A percentile compares a stretch with the other conserved stretches of the same genome.
Conservation (phyloP, 2,329 filamentous ascomycete species). For the Conoideocrella luteorostrata region DNA sequence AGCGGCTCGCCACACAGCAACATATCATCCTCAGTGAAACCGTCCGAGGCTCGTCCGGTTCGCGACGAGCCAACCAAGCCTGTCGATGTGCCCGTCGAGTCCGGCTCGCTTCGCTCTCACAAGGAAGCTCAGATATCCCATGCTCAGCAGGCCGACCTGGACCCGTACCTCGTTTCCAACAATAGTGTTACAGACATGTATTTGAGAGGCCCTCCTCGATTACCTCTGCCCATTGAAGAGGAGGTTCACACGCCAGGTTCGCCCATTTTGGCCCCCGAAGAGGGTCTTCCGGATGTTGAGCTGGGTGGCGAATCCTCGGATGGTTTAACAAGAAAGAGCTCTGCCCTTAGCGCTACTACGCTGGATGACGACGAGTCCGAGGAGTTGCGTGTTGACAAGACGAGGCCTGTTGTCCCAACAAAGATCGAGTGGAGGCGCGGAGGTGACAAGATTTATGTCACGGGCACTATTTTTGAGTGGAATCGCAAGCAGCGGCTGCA, state of each 20-base stretch:
- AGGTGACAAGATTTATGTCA: slow-evolving; percentile 90
- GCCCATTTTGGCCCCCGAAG: slow-evolving; percentile 71
- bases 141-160: slow-evolving; percentile 27
- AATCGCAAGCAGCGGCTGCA: slow-evolving; percentile 86
- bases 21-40: slow-evolving; percentile 22
- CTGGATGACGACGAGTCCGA: slow-evolving; percentile 74
- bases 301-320: slow-evolving; percentile 46
- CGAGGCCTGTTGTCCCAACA: slow-evolving; percentile 74
- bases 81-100: slow-evolving; percentile 48
- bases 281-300: slow-evolving; percentile 46
- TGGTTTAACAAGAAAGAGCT: slow-evolving; percentile 47
- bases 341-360: slow-evolving; percentile 54
- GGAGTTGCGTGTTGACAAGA: slow-evolving; percentile 69
- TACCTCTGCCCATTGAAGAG: slow-evolving; percentile 90
- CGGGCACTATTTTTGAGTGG: slow-evolving; percentile 96
- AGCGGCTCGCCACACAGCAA: slow-evolving; percentile 39
- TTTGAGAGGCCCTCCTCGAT: slow-evolving; percentile 68
- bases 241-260: slow-evolving; percentile 85
- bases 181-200: slow-evolving; percentile 60
- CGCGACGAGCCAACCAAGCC: slow-evolving; percentile 44
- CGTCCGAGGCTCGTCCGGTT: slow-evolving; percentile 18
- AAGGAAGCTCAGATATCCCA: slow-evolving; percentile 24
- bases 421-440: slow-evolving; percentile 76
- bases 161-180: slow-evolving; percentile 41
- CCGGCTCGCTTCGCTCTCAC: slow-evolving; percentile 30